Evolutionary conservation across 345 rosid genomes (phyloP), one percentile per base, ranked within the genome.

Genomic region (Camelina sativa): DNA sequence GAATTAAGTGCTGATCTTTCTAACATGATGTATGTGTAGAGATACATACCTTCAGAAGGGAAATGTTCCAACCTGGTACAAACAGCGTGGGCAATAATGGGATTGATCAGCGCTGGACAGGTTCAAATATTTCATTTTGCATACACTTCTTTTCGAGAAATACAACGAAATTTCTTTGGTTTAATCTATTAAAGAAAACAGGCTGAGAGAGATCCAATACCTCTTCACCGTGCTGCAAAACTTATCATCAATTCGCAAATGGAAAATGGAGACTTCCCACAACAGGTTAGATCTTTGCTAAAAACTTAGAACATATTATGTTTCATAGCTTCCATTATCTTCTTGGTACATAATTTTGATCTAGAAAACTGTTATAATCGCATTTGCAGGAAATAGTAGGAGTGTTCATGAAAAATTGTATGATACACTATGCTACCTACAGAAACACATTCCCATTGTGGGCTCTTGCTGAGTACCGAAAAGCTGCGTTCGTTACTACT

Each of bases 221-320:
- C 97, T 28, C 80, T 90, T 77, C 90, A 87, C 58, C 81, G 75
- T 2, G 96, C 86, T 15, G 94, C 86, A 15, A 92, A 83, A 68
- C 67, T 90, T 38, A 63, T 92, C 71, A 90, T 92, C 75, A 90
- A 83, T 79, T 88, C 91, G 15, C 96, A 90, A 40, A 20, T 81
- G 37, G 88, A 78, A 40, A 76, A 82, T 54, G 96, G 96, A 3
- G 89, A 84, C 65, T 92, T 86, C 53, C 96, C 97, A 1, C 89
- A 88, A 66, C 87, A 88, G 85, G 91, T 87, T 19, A 50, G 20
- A 23, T 19, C 2, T 51, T 9, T 48, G 53, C 2, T 48, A 7
- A 4, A 48, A 7, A 7, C 5, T 43, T 12, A 41, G 5, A 43
- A 1, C 4, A 13, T 12, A 4, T 13, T 12, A 43, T 12, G 47